These are phyloP conservation scores for Emericellopsis cladophorae DNA, from an alignment of 2,329 filamentous ascomycete genomes.

Conservation along the genomic window DNA sequence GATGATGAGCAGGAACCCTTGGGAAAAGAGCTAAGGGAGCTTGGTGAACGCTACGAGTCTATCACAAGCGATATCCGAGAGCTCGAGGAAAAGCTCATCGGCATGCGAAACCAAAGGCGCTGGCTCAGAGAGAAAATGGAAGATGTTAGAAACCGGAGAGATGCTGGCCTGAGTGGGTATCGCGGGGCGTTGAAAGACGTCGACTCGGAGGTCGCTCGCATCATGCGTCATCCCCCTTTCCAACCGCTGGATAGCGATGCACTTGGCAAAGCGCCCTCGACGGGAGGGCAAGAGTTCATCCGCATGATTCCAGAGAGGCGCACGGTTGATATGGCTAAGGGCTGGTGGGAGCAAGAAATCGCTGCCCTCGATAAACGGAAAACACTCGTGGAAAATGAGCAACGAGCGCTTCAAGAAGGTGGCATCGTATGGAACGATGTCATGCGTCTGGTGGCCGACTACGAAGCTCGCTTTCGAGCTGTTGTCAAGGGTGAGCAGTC, in stretches of 20 bases:
- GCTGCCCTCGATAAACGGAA: conserved; percentile 40
- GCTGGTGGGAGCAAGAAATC: conserved; percentile 58
- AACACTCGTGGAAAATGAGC: conserved; percentile 45
- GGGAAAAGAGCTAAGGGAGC: conserved; percentile 45
- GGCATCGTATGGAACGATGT: conserved; percentile 53
- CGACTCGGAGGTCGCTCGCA: conserved; percentile 45
- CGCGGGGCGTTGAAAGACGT: conserved; percentile 53
- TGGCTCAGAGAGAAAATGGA: conserved; percentile 47
- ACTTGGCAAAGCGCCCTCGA: conserved; percentile 15
- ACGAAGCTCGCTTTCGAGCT: conserved; percentile 50
- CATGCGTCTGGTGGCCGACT: conserved; percentile 44
- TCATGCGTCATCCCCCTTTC: conserved; percentile 46
- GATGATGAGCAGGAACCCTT: conserved; percentile 43
- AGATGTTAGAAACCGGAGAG: conserved; percentile 50
- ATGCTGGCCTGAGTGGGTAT: conserved; percentile 63
- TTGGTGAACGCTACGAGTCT: conserved; percentile 38
- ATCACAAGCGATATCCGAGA: conserved; percentile 52
- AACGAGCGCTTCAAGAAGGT: conserved; percentile 54
- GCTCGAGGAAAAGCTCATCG: conserved; percentile 50
- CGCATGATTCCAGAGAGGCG: conserved; percentile 49
- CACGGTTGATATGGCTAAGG: conserved; percentile 56
- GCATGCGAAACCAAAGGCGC: conserved; percentile 47
- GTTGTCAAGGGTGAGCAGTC: conserved; percentile 28
- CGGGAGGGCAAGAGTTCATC: conserved; percentile 40
- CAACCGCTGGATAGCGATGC: conserved; percentile 37